Conservation (phyloP, 768 basidiomycete species). For the Suillus brevipes region DNA sequence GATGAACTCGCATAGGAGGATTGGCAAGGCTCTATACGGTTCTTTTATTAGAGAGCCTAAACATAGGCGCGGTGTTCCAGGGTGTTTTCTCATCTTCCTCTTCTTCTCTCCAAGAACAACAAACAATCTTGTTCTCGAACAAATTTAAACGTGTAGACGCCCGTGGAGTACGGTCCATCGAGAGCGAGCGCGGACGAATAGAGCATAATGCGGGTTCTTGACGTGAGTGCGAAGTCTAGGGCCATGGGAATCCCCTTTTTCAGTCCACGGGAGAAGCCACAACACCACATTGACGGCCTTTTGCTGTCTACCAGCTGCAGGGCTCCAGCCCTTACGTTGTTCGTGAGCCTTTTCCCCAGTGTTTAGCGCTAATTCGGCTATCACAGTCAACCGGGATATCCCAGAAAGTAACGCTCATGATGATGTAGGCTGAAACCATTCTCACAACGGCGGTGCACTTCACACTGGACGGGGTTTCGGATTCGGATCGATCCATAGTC, state of each 20-base stretch:
- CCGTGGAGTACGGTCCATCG: neutral
- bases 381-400: neutral
- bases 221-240: conserved; percentile 4
- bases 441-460: conserved; percentile 14
- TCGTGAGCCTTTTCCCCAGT: neutral
- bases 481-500: neutral
- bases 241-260: conserved; percentile 5
- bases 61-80: neutral
- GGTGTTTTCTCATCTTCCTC: neutral
- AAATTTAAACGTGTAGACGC: conserved; percentile 2
- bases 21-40: neutral
- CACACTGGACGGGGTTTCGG: conserved; percentile 27
- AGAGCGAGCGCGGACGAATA: neutral
- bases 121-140: neutral
- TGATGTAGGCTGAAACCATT: conserved; percentile 6
- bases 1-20: neutral
- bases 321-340: neutral
- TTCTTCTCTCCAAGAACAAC: neutral
- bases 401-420: neutral
- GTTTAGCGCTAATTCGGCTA: neutral
- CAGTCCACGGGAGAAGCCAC: conserved; percentile 8
- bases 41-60: conserved; percentile 2
- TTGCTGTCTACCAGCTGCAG: conserved; percentile 9
- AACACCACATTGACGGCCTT: conserved; percentile 11
- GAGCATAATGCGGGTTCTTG: neutral